Conservation (phyloP, 176 grass and related monocot species). For the Saccharum spontaneum region DNA sequence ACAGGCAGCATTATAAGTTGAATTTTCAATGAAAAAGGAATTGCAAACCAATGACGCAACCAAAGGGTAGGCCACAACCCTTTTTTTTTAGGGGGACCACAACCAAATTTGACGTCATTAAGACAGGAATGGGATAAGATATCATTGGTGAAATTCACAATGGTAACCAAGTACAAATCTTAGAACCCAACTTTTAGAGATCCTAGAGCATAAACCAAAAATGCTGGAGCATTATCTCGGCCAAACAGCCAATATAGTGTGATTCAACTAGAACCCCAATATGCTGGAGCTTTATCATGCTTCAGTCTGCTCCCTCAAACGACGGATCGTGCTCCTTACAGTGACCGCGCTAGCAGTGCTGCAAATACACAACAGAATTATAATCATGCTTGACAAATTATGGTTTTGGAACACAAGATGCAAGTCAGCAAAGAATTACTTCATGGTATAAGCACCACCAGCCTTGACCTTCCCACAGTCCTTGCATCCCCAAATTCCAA, state of each 20-base stretch:
- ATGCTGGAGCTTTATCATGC: constrained; percentile 36
- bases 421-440: constrained; percentile 42
- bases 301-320: constrained; percentile 89
- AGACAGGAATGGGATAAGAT: background rate
- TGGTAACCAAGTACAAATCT: background rate
- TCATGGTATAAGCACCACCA: constrained; percentile 84
- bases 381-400: background rate
- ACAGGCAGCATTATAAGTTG: no score
- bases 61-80: background rate
- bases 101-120: background rate
- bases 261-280: background rate
- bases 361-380: constrained; percentile 23
- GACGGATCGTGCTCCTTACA: constrained; percentile 94
- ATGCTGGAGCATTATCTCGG: constrained; percentile 6
- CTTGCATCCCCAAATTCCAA: constrained; percentile 99
- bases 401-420: background rate
- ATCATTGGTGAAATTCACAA: background rate
- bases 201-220: constrained; percentile 41
- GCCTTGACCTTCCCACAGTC: constrained; percentile 95
- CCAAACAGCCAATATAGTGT: constrained; percentile 4
- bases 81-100: background rate
- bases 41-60: background rate
- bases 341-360: constrained; percentile 93
- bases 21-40: background rate
- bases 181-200: background rate